Evolutionary conservation across 2,329 filamentous ascomycete species (phyloP).

Genomic region (Fusarium sp.): DNA sequence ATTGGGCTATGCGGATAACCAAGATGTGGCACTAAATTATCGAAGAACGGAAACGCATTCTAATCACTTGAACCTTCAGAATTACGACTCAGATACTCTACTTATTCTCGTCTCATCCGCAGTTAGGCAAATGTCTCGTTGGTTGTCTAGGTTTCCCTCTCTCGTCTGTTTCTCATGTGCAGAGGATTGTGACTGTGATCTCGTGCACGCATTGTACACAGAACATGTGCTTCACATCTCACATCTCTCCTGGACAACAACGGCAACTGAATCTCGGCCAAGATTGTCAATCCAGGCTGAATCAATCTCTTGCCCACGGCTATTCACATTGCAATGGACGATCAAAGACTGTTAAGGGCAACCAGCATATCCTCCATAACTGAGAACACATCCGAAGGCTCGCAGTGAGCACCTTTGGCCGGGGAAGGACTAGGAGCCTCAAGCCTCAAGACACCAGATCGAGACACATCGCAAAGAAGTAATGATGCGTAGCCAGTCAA

Average conservation of each 20-base stretch:
- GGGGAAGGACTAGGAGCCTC: constrained; percentile 19
- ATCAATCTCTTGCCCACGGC: background rate
- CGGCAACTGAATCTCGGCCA: constrained; percentile 13
- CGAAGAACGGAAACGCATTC: background rate
- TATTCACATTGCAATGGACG: constrained; percentile 14
- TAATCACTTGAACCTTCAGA: background rate
- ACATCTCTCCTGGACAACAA: constrained; percentile 24
- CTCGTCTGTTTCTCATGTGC: constrained; percentile 5
- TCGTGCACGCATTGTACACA: constrained; percentile 25
- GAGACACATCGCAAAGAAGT: constrained; percentile 29
- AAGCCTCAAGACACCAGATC: constrained; percentile 34
- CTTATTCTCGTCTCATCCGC: background rate
- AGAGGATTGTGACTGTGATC: constrained; percentile 33
- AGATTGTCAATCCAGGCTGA: constrained; percentile 6
- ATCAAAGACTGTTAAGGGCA: constrained; percentile 27
- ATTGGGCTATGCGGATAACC: background rate
- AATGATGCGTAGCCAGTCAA: constrained; percentile 27
- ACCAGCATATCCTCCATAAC: constrained; percentile 21
- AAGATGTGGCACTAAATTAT: background rate
- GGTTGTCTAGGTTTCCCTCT: constrained; percentile 7
- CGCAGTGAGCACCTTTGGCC: constrained; percentile 12
- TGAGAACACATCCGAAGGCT: constrained; percentile 10
- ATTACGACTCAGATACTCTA: background rate
- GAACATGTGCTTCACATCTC: constrained; percentile 26
- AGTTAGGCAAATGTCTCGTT: background rate